A percentile compares a stretch with the other conserved stretches of the same genome.
phyloP scores from a whole-genome alignment of 139 green algal genomes.

The Tetratostichococcus sp. region DNA sequence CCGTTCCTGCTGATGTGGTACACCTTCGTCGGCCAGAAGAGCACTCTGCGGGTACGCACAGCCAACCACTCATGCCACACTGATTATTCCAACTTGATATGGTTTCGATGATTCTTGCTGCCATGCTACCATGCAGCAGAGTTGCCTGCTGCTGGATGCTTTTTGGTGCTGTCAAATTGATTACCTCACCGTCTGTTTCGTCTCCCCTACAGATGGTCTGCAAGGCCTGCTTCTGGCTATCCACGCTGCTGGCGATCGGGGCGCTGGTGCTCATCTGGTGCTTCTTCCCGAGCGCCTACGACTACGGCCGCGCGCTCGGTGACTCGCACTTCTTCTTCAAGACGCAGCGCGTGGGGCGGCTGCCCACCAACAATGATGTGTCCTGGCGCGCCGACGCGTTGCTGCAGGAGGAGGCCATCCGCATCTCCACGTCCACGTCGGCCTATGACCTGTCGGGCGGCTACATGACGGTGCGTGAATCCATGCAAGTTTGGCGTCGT shows the following conservation, averaged over 20 bases:
- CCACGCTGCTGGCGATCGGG: conserved; percentile 15
- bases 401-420: conserved; percentile 24
- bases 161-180: too few species aligned
- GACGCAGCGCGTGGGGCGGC: conserved; percentile 39
- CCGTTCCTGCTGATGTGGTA: conserved; percentile 36
- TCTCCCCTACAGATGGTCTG: conserved; percentile 21
- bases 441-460: conserved; percentile 40
- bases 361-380: conserved; percentile 37
- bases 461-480: conserved; percentile 38
- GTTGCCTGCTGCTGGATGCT: too few species aligned
- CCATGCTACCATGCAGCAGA: too few species aligned
- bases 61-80: too few species aligned
- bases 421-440: conserved; percentile 2
- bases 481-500: not conserved
- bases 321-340: conserved; percentile 36
- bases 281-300: conserved; percentile 33
- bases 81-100: too few species aligned
- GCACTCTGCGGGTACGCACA: conserved; percentile 11
- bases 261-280: conserved; percentile 36
- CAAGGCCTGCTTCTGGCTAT: conserved; percentile 24
- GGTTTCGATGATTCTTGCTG: too few species aligned
- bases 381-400: conserved; percentile 38
- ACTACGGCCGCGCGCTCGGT: conserved; percentile 29
- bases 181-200: too few species aligned
- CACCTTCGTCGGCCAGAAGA: conserved; percentile 18